Conservation (phyloP, 805 yeast genomes). For the Myxozyma neotropica region DNA sequence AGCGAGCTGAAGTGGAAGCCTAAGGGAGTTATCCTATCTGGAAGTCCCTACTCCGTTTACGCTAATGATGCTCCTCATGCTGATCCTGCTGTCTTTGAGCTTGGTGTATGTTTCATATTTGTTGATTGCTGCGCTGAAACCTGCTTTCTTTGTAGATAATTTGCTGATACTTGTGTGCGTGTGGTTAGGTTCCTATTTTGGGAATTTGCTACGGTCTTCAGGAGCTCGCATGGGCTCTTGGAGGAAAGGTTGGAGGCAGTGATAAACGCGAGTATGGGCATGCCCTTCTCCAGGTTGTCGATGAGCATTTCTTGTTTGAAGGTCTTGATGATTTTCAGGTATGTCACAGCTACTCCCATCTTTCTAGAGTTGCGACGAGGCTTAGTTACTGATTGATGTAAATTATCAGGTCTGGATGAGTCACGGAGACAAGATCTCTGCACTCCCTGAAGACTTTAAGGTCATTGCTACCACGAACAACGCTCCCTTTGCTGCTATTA, state of each 20-base stretch:
- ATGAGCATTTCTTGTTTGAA: constrained; percentile 67
- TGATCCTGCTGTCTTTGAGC: constrained; percentile 87
- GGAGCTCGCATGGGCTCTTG: constrained; percentile 97
- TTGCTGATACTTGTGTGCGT: not conserved
- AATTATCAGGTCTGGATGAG: constrained; percentile 94
- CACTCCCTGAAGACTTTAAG: constrained; percentile 86
- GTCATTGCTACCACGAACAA: constrained; percentile 88
- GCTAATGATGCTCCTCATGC: constrained; percentile 96
- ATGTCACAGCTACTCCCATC: constrained; percentile 49
- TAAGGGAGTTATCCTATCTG: constrained; percentile 92
- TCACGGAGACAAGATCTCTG: constrained; percentile 93
- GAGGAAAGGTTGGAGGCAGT: constrained; percentile 86
- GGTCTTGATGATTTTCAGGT: constrained; percentile 86
- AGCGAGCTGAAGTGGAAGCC: constrained; percentile 91
- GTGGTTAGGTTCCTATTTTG: constrained; percentile 66
- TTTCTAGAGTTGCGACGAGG: constrained; percentile 41
- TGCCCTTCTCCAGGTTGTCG: constrained; percentile 72
- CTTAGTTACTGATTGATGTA: not conserved
- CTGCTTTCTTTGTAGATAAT: not conserved
- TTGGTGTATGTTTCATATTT: constrained; percentile 63
- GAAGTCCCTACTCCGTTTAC: constrained; percentile 97
- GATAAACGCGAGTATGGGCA: constrained; percentile 99
- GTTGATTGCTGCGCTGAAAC: too few relatives aligned
- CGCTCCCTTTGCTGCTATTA: constrained; percentile 94
- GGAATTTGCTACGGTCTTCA: constrained; percentile 99